Conservation (phyloP, 768 basidiomycete species). For the Auriculariales sp. region DNA sequence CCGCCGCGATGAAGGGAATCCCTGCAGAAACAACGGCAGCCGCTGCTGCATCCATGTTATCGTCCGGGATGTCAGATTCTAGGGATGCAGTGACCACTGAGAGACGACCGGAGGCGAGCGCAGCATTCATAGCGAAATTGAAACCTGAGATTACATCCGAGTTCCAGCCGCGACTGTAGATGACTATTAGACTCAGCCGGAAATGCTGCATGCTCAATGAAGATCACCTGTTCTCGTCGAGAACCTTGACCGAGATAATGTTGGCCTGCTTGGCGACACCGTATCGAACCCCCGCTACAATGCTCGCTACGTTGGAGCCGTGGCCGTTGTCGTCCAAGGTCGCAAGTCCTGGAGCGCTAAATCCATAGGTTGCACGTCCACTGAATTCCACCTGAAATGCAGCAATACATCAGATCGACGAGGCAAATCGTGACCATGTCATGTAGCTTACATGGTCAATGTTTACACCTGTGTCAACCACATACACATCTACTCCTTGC, state of each 20-base stretch:
- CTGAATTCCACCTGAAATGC: neutral
- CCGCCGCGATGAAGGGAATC: conserved; percentile 8
- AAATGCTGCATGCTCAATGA: no score
- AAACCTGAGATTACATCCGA: conserved; percentile 7
- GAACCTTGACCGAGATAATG: conserved; percentile 7
- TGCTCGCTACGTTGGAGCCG: conserved; percentile 3
- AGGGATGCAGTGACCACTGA: conserved; percentile 7
- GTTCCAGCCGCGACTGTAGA: conserved; percentile 1
- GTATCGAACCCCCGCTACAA: conserved; percentile 3
- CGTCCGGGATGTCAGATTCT: neutral
- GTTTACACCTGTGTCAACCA: conserved; percentile 7
- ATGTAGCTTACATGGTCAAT: neutral
- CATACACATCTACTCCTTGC: conserved; percentile 1
- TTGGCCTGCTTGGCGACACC: conserved; percentile 7
- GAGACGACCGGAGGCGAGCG: neutral
- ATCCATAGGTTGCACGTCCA: neutral
- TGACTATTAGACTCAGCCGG: no score
- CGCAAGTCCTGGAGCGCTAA: conserved; percentile 1
- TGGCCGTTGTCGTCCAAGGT: conserved; percentile 7
- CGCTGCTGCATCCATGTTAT: conserved; percentile 6
- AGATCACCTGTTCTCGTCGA: neutral
- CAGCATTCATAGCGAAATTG: conserved; percentile 5
- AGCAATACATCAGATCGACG: no score
- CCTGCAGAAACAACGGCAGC: conserved; percentile 5
- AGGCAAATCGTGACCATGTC: neutral